phyloP scores from a whole-genome alignment of 352 stramenopile genomes.

The Phytophthora boehmeriae region DNA sequence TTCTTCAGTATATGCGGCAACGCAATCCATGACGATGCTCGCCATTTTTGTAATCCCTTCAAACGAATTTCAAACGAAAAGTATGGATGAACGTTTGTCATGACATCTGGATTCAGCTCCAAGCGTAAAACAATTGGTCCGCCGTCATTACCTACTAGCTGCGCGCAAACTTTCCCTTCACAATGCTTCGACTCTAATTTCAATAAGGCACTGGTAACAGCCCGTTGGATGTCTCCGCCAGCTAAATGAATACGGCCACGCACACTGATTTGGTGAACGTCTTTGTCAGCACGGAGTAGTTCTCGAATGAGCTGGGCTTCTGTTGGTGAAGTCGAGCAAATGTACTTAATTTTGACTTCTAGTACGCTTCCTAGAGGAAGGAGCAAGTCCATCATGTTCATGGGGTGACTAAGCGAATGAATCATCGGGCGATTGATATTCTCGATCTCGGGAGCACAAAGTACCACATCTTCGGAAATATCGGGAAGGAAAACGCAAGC shows the following conservation, averaged over 20 bases:
- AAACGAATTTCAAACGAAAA: constrained; percentile 23
- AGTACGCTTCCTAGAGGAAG: constrained; percentile 27
- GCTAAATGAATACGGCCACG: constrained; percentile 11
- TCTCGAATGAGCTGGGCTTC: constrained; percentile 12
- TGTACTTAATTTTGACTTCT: constrained; percentile 15
- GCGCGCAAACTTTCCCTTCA: constrained; percentile 11
- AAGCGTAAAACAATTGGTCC: constrained; percentile 13
- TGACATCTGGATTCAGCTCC: constrained; percentile 29
- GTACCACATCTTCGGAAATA: background rate
- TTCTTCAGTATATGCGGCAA: constrained; percentile 16
- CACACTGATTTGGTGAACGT: constrained; percentile 1
- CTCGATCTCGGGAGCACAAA: background rate
- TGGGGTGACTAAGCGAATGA: background rate
- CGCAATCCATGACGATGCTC: constrained; percentile 13
- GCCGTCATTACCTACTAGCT: constrained; percentile 7
- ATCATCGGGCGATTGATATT: background rate
- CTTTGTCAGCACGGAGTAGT: background rate
- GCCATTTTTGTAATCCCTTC: constrained; percentile 13
- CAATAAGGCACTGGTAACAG: constrained; percentile 2
- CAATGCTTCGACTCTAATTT: constrained; percentile 17
- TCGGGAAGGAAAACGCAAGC: constrained; percentile 1
- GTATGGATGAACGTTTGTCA: constrained; percentile 13
- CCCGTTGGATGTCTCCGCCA: constrained; percentile 12
- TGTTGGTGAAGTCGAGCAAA: constrained; percentile 8
- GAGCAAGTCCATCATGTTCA: background rate